Evolutionary conservation across 352 stramenopile species (phyloP), one percentile per base, ranked within the genome.

Genomic region (Phytophthora pini): DNA sequence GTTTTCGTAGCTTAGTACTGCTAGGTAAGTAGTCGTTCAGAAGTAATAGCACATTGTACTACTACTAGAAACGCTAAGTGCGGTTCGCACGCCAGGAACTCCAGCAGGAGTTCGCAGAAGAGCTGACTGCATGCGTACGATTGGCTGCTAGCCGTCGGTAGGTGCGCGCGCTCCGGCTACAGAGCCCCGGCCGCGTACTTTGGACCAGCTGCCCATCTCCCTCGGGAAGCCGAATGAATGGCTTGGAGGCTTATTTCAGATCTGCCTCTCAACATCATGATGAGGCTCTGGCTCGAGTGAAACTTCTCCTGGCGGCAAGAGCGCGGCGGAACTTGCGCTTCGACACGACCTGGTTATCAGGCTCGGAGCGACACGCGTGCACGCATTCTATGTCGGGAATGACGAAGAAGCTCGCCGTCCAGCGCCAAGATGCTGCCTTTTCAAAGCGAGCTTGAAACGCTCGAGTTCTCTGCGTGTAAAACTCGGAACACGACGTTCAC

Each of bases 231-330:
- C 13, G 20, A 66, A 70, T 51, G 54, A 60, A 31, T 73, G 65
- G 54, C 34, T 51, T 20, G 20, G 46, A 56, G 48, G 22, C 12
- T 26, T 32, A 46, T 52, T 65, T 44, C 31, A 2, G 39, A 13
- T 36, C 43, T 34, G 56, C 58, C 56, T 71, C 57, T 62, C 57
- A 69, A 65, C 61, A 67, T 54, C 5, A 43, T 67, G 50, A 62
- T 71, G 61, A 69, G 59, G 45, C 43, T 65, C 38, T 59, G 45
- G 39, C 50, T 24, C 27, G 22, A 12, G 36, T 67, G 61, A 77
- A 77, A 52, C 43, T 77, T 77, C 70, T 77, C 53, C 31, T 77
- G 70, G 70, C 31, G 29, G 29, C 9, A 34, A 51, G 40, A 46
- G 45, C 29, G 49, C 26, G 38, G 48, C 41, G 29, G 26, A 53